phyloP scores from a whole-genome alignment of 179 eudicot species.

The Corrigiola litoralis region DNA sequence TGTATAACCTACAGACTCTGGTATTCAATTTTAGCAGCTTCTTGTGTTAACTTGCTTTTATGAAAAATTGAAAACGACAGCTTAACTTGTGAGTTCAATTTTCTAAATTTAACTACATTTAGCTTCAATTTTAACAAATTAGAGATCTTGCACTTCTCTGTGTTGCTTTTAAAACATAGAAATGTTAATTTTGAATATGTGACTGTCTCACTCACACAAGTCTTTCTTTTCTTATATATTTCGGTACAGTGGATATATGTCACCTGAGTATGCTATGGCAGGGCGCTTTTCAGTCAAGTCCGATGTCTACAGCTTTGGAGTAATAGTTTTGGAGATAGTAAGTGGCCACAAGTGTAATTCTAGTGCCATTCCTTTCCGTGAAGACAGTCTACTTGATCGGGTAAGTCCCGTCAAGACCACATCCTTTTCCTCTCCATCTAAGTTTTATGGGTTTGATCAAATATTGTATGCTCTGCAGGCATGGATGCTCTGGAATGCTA shows the following conservation, averaged over 20 bases:
- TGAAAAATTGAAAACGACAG: no score
- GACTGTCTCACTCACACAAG: no score
- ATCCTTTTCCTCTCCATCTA: neutral
- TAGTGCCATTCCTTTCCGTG: neutral
- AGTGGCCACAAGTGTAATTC: conserved; percentile 13
- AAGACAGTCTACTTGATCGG: conserved; percentile 2
- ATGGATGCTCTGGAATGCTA: conserved; percentile 40
- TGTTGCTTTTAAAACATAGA: no score
- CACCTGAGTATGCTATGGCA: conserved; percentile 12
- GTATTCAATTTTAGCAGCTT: no score
- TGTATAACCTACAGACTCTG: no score
- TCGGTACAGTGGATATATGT: conserved; percentile 20
- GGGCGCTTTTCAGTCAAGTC: conserved; percentile 40
- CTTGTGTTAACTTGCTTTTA: no score
- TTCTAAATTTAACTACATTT: neutral
- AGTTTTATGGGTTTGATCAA: neutral
- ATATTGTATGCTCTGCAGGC: conserved; percentile 24
- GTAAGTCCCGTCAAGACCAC: neutral
- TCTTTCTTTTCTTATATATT: no score
- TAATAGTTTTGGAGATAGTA: conserved; percentile 36
- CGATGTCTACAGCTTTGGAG: conserved; percentile 44
- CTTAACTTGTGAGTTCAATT: no score
- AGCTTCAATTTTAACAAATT: neutral
- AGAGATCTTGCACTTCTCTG: no score
- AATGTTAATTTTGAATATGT: no score